Conservation (phyloP, 2,329 filamentous ascomycete genomes). For the Trichoderma lentiforme region DNA sequence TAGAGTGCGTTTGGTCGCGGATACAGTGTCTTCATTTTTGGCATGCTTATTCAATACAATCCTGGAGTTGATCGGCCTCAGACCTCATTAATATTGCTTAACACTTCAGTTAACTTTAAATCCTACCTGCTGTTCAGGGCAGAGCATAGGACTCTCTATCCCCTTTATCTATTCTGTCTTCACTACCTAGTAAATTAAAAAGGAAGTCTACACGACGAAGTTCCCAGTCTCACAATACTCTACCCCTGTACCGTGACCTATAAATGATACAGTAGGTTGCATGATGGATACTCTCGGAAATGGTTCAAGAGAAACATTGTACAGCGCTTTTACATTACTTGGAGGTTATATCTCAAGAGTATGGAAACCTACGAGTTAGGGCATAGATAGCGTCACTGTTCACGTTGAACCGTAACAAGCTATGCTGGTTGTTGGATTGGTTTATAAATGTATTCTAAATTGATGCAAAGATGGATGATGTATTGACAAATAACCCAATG, state of each 20-base stretch:
- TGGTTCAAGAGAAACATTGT: background rate
- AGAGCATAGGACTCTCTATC: background rate
- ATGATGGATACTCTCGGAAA: background rate
- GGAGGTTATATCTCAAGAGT: background rate
- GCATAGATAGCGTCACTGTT: background rate
- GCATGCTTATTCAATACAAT: background rate
- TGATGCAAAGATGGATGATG: conserved; percentile 6
- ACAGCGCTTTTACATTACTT: background rate
- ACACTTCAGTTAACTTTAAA: background rate
- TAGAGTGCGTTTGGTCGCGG: background rate
- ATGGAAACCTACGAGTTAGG: background rate
- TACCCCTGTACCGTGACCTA: background rate
- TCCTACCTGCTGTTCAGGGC: background rate
- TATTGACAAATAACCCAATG: conserved; percentile 12
- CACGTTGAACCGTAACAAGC: background rate
- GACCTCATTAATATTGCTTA: background rate
- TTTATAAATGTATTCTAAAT: conserved; percentile 5
- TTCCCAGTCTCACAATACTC: background rate
- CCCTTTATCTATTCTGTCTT: background rate
- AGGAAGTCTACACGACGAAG: background rate
- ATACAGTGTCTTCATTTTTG: background rate
- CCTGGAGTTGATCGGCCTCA: background rate
- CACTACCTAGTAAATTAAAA: background rate
- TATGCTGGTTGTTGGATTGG: background rate
- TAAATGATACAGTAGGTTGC: background rate